phyloP scores from a whole-genome alignment of 2,329 filamentous ascomycete species.

The Botryotinia calthae region DNA sequence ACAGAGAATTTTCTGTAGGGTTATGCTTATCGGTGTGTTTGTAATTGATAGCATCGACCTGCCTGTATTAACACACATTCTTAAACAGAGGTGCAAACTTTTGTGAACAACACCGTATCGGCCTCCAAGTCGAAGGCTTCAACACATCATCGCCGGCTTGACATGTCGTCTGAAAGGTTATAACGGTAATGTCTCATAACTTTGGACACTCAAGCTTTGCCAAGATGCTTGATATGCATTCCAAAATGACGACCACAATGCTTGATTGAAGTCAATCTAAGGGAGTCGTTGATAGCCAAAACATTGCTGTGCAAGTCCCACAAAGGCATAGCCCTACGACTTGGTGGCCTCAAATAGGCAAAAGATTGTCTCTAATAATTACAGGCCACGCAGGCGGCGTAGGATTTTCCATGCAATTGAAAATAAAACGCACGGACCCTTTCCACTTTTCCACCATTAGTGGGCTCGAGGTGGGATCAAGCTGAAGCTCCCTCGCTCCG shows the following conservation, averaged over 20 bases:
- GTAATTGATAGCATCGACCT: background rate
- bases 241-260: background rate
- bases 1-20: background rate
- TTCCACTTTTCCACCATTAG: background rate
- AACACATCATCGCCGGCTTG: background rate
- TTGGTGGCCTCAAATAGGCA: background rate
- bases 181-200: background rate
- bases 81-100: background rate
- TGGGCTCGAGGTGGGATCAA: background rate
- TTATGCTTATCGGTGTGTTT: background rate
- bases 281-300: background rate
- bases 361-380: background rate
- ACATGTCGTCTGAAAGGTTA: background rate
- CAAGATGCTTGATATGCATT: background rate
- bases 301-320: background rate
- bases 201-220: background rate
- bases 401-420: background rate
- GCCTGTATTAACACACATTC: background rate
- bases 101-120: background rate
- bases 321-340: background rate
- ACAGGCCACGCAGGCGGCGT: background rate
- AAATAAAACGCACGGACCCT: background rate
- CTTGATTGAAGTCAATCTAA: background rate
- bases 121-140: background rate
- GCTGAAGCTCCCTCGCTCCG: background rate